A percentile compares a stretch with the other conserved stretches of the same genome.
phyloP scores from a whole-genome alignment of 2,329 filamentous ascomycete genomes.

The Pestalotiopsis fici region DNA sequence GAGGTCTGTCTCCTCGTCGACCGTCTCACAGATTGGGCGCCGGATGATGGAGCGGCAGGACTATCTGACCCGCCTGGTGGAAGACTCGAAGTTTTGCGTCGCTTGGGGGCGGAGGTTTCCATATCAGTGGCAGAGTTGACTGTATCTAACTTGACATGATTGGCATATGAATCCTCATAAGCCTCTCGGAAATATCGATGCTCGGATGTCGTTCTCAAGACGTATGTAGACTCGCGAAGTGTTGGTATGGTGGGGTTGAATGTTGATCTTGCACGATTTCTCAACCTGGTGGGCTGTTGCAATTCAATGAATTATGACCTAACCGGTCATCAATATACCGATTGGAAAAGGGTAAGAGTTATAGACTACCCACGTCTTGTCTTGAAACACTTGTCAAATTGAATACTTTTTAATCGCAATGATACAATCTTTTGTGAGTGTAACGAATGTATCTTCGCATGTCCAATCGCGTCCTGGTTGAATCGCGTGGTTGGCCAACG shows the following conservation, averaged over 20 bases:
- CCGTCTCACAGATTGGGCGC: constrained; percentile 14
- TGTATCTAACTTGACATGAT: neutral
- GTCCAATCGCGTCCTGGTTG: too few species aligned
- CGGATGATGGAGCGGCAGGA: constrained; percentile 12
- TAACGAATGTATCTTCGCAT: too few species aligned
- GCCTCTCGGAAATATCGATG: neutral
- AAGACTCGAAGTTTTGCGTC: constrained; percentile 55
- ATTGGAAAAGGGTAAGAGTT: neutral
- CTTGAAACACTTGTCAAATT: too few species aligned
- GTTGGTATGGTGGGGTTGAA: neutral
- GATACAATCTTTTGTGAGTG: too few species aligned
- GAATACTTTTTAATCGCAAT: too few species aligned
- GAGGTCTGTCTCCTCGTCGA: constrained; percentile 39
- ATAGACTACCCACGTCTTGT: neutral
- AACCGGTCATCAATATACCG: neutral
- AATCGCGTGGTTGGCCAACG: too few species aligned
- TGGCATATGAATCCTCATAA: neutral
- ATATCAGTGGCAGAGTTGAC: constrained; percentile 27
- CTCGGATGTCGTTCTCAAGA: too few species aligned
- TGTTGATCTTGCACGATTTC: neutral
- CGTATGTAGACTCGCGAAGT: neutral
- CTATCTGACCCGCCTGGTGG: constrained; percentile 28
- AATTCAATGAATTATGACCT: neutral
- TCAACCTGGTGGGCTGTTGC: neutral
- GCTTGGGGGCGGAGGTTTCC: constrained; percentile 63